A percentile compares a stretch with the other conserved stretches of the same genome.
Conservation (phyloP, 345 rosid genomes). For the Dipteronia dyeriana region DNA sequence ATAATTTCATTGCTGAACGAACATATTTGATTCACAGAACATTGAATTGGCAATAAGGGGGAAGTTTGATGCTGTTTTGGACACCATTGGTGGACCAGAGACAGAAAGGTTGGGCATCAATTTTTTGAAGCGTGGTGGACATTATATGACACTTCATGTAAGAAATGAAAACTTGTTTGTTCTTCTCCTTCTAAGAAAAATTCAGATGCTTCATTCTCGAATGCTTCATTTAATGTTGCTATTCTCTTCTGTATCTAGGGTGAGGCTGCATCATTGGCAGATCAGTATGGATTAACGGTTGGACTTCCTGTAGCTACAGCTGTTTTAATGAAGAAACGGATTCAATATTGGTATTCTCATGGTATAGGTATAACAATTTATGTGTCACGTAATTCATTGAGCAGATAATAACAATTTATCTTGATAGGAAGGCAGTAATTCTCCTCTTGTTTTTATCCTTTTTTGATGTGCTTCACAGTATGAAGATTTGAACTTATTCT, state of each 20-base stretch:
- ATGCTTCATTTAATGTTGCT: neutral
- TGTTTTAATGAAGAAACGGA: slow-evolving; percentile 67
- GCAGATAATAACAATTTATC: neutral
- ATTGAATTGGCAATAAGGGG: slow-evolving; percentile 78
- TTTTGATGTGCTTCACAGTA: neutral
- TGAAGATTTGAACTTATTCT: neutral
- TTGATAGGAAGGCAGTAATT: neutral
- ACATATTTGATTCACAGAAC: slow-evolving; percentile 50
- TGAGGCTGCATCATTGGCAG: slow-evolving; percentile 83
- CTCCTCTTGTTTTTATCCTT: neutral
- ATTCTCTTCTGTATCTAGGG: slow-evolving; percentile 51
- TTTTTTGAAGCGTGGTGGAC: slow-evolving; percentile 81
- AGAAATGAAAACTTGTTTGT: slow-evolving; percentile 5
- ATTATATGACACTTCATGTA: slow-evolving; percentile 95
- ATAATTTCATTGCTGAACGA: neutral
- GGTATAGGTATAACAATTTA: slow-evolving; percentile 67
- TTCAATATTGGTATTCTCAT: slow-evolving; percentile 72
- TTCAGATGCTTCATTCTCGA: neutral
- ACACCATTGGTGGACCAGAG: slow-evolving; percentile 89
- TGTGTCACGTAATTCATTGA: neutral
- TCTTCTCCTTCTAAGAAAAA: neutral
- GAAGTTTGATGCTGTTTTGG: slow-evolving; percentile 88
- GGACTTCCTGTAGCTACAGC: slow-evolving; percentile 90
- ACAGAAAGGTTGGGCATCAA: slow-evolving; percentile 79
- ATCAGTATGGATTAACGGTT: slow-evolving; percentile 71